phyloP scores from a whole-genome alignment of 139 green algal species.

The Monoraphidium neglectum region DNA sequence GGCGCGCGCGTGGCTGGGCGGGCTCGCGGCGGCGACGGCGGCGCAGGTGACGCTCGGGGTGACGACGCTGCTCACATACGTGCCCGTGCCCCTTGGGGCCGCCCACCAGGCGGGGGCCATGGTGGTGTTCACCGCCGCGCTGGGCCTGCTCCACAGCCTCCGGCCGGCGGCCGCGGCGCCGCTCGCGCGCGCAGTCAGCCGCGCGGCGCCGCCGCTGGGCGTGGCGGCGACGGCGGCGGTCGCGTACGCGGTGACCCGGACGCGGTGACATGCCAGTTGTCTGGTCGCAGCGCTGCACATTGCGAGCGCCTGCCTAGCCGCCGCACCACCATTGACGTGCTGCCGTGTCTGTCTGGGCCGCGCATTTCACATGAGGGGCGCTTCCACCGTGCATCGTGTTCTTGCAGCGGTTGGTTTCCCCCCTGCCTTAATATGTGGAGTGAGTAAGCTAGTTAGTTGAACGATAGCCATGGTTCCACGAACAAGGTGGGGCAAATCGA shows the following conservation, averaged over 20 bases:
- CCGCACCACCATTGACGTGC: too few relatives aligned
- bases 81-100: constrained; percentile 85
- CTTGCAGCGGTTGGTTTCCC: too few relatives aligned
- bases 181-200: constrained; percentile 13
- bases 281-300: too few relatives aligned
- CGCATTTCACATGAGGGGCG: too few relatives aligned
- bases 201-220: constrained; percentile 47
- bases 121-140: constrained; percentile 84
- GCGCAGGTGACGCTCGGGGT: constrained; percentile 77
- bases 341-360: too few relatives aligned
- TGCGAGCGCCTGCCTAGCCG: too few relatives aligned
- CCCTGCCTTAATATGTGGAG: too few relatives aligned
- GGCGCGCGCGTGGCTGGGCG: constrained; percentile 41
- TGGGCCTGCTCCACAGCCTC: constrained; percentile 83
- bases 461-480: too few relatives aligned
- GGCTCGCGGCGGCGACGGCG: constrained; percentile 53
- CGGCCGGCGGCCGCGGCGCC: constrained; percentile 32
- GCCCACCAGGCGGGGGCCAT: constrained; percentile 84
- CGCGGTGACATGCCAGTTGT: constrained; percentile 16
- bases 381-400: too few relatives aligned
- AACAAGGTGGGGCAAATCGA: too few relatives aligned
- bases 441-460: too few relatives aligned
- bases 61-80: constrained; percentile 87
- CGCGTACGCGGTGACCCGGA: constrained; percentile 47
- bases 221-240: constrained; percentile 48